phyloP scores from a whole-genome alignment of 352 stramenopile genomes.

The Labyrinthula sp. region DNA sequence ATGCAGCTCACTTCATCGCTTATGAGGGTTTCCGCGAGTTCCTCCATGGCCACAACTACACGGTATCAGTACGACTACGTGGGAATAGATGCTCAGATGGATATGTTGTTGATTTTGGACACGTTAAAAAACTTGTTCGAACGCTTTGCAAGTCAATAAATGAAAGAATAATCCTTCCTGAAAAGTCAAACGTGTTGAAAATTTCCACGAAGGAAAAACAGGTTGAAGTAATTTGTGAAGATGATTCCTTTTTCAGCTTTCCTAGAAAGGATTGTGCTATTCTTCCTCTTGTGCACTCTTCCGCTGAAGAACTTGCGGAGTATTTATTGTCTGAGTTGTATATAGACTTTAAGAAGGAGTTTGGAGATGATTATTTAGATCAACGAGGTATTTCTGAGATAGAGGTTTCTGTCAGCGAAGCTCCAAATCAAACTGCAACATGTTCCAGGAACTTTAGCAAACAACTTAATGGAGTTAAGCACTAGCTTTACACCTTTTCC shows the following conservation, averaged over 20 bases:
- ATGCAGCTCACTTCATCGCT: conserved; percentile 54
- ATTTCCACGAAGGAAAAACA: conserved; percentile 57
- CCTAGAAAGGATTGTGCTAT: conserved; percentile 75
- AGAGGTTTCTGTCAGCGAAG: conserved; percentile 77
- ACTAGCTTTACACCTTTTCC: too few species aligned
- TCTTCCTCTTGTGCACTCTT: conserved; percentile 86
- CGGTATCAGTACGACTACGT: conserved; percentile 54
- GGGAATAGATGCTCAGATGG: conserved; percentile 58
- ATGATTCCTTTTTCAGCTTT: conserved; percentile 78
- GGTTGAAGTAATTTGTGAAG: conserved; percentile 70
- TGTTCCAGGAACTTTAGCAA: too few species aligned
- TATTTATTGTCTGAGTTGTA: too few species aligned
- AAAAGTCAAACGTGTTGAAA: conserved; percentile 70
- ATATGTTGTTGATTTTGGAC: conserved; percentile 90
- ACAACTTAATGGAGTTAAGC: too few species aligned
- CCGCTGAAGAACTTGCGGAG: conserved; percentile 78
- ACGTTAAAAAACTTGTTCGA: conserved; percentile 59
- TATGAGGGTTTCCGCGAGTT: conserved; percentile 74
- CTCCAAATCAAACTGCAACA: conserved; percentile 54
- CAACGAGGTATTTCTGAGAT: conserved; percentile 43
- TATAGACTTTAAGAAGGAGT: too few species aligned
- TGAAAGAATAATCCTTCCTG: conserved; percentile 85
- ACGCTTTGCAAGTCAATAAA: conserved; percentile 84
- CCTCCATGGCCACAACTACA: conserved; percentile 92
- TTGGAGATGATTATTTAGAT: conserved; percentile 37